phyloP scores from a whole-genome alignment of 1,284 basidiomycete genomes.

The Boletus sp. region DNA sequence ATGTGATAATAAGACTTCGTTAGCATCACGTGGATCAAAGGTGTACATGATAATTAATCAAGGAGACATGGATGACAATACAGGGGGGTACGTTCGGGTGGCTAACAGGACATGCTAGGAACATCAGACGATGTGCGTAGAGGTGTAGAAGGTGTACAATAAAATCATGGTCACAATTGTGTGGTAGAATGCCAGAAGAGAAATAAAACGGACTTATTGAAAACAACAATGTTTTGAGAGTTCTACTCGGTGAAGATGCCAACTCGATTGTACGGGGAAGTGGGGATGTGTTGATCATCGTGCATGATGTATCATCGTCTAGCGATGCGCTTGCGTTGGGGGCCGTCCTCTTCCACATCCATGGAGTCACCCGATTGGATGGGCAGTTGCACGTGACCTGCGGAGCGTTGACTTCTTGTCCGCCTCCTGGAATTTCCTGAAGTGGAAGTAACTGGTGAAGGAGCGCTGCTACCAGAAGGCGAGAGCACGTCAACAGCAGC shows the following conservation, averaged over 20 bases:
- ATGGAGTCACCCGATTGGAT: slow-evolving; percentile 44
- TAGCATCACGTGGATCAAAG: slow-evolving; percentile 7
- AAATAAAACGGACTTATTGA: slow-evolving; percentile 6
- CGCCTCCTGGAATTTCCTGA: slow-evolving; percentile 37
- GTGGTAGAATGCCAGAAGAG: slow-evolving; percentile 3
- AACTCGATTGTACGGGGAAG: background rate
- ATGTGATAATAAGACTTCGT: background rate
- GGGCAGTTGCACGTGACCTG: slow-evolving; percentile 35
- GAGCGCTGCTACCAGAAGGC: slow-evolving; percentile 20
- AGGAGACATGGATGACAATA: slow-evolving; percentile 13
- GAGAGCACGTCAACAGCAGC: slow-evolving; percentile 25
- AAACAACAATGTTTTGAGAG: slow-evolving; percentile 5
- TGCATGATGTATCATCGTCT: slow-evolving; percentile 34
- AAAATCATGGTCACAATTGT: slow-evolving; percentile 12
- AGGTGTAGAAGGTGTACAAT: slow-evolving; percentile 16
- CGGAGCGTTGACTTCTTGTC: slow-evolving; percentile 42
- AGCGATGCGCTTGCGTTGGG: slow-evolving; percentile 55
- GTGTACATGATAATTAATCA: slow-evolving; percentile 20
- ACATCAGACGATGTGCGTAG: slow-evolving; percentile 8
- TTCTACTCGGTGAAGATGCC: slow-evolving; percentile 7
- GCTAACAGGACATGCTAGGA: slow-evolving; percentile 1
- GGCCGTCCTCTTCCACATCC: slow-evolving; percentile 57
- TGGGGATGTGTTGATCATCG: slow-evolving; percentile 26
- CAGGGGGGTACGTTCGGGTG: slow-evolving; percentile 5
- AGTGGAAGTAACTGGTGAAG: slow-evolving; percentile 16